These are phyloP conservation scores for Canavalia ensiformis DNA, from an alignment of 306 rosid genomes.

Conservation along the genomic window DNA sequence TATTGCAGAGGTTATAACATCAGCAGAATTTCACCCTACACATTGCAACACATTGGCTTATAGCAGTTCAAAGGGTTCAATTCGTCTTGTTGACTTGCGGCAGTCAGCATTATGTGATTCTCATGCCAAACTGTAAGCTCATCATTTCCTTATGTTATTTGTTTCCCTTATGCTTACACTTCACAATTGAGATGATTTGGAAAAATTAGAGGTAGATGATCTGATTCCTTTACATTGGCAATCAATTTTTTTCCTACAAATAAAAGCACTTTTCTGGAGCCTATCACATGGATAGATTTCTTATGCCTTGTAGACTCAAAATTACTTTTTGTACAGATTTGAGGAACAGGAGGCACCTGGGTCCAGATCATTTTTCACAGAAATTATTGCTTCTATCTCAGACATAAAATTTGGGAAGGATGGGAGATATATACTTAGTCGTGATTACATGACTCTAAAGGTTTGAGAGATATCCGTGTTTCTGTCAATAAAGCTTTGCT, in stretches of 20 bases:
- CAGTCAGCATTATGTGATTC: slow-evolving; percentile 99
- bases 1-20: slow-evolving; percentile 96
- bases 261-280: slow-evolving; percentile 23
- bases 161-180: not conserved
- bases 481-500: slow-evolving; percentile 13
- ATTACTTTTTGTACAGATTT: slow-evolving; percentile 68
- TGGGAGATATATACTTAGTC: slow-evolving; percentile 96
- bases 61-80: slow-evolving; percentile 99
- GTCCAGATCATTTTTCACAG: slow-evolving; percentile 95
- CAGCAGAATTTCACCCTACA: slow-evolving; percentile 99
- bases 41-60: slow-evolving; percentile 95
- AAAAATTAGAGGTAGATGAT: not conserved
- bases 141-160: slow-evolving; percentile 15
- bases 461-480: slow-evolving; percentile 57
- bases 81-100: slow-evolving; percentile 95
- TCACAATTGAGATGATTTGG: not conserved
- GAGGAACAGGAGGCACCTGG: slow-evolving; percentile 98
- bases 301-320: slow-evolving; percentile 36
- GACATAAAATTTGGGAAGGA: slow-evolving; percentile 93
- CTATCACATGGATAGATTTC: slow-evolving; percentile 16
- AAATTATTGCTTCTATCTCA: slow-evolving; percentile 97
- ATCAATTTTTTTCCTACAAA: not conserved
- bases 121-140: slow-evolving; percentile 87
- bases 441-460: slow-evolving; percentile 99
- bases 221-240: slow-evolving; percentile 11